Conservation (phyloP, 345 rosid species). For the Tarenaya hassleriana region DNA sequence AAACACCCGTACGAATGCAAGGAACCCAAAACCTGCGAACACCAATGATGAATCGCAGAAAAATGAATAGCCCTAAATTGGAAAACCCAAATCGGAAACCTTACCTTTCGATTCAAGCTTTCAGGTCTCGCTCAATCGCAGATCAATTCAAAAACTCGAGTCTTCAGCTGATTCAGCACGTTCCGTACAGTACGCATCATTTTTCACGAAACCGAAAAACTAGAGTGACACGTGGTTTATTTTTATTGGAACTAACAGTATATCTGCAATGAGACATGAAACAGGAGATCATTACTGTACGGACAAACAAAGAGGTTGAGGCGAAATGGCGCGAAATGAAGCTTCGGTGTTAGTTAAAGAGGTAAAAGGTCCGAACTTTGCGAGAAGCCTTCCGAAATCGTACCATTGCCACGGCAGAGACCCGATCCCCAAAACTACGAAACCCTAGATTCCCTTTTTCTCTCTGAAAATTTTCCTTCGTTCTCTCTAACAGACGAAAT, state of each 20-base stretch:
- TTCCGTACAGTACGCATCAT: background rate
- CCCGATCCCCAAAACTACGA: conserved; percentile 13
- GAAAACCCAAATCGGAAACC: no score
- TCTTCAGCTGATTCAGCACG: background rate
- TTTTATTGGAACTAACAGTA: conserved; percentile 13
- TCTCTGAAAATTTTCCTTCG: background rate
- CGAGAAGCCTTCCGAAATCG: conserved; percentile 34
- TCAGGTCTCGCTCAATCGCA: no score
- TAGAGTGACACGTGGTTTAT: conserved; percentile 4
- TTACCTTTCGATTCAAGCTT: no score
- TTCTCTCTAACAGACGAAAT: background rate
- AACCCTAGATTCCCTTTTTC: conserved; percentile 28
- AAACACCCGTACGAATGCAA: no score
- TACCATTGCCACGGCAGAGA: no score
- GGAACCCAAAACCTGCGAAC: no score
- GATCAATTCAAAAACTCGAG: no score
- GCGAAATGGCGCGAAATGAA: no score
- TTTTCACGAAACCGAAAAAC: background rate
- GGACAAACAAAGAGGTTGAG: conserved; percentile 3
- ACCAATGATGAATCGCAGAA: no score
- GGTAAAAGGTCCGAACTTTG: conserved; percentile 28
- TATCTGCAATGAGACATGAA: background rate
- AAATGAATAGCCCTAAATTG: no score
- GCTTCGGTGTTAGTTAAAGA: conserved; percentile 32
- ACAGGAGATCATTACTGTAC: background rate